Conservation (phyloP, 202 grass and related monocot genomes). For the Brachypodium distachyon region DNA sequence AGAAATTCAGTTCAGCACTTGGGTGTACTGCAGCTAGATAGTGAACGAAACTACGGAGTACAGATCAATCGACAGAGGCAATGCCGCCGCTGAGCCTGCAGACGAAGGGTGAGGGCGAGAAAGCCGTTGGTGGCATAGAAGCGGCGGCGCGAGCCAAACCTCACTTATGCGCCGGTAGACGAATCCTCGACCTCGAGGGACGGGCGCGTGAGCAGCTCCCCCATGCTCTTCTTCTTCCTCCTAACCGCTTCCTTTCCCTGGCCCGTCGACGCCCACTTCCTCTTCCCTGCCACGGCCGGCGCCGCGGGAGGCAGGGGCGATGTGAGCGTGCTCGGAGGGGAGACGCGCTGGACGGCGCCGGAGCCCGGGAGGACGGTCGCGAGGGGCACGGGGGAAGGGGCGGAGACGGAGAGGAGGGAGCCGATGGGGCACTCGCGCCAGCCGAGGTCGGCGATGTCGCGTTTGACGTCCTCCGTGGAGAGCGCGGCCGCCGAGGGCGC, state of each 20-base stretch:
- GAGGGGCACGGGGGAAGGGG: slow-evolving; percentile 10
- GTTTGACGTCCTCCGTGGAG: slow-evolving; percentile 14
- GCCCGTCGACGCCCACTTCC: background rate
- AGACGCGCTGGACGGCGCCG: background rate
- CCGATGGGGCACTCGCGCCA: slow-evolving; percentile 56
- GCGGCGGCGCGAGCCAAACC: background rate
- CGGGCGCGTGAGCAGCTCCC: slow-evolving; percentile 35
- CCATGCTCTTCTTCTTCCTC: slow-evolving; percentile 10
- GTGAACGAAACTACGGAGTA: too few relatives aligned
- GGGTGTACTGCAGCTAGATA: too few relatives aligned
- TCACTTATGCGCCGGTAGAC: background rate
- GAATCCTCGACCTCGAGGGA: slow-evolving; percentile 34
- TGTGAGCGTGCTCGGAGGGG: background rate
- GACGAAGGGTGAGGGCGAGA: background rate
- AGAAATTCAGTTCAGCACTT: too few relatives aligned
- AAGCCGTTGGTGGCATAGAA: background rate
- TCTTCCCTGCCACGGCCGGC: background rate
- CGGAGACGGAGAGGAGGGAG: slow-evolving; percentile 40
- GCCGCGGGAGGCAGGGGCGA: background rate
- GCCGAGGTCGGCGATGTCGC: slow-evolving; percentile 39
- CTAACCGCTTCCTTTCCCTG: background rate
- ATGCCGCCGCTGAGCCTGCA: background rate
- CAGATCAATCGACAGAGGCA: background rate
- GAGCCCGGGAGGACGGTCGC: background rate
- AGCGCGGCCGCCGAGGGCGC: slow-evolving; percentile 13